A percentile compares a stretch with the other conserved stretches of the same genome.
These are phyloP conservation scores for Apiospora phragmitis DNA, from an alignment of 2,329 filamentous ascomycete species.

Conservation along the genomic window DNA sequence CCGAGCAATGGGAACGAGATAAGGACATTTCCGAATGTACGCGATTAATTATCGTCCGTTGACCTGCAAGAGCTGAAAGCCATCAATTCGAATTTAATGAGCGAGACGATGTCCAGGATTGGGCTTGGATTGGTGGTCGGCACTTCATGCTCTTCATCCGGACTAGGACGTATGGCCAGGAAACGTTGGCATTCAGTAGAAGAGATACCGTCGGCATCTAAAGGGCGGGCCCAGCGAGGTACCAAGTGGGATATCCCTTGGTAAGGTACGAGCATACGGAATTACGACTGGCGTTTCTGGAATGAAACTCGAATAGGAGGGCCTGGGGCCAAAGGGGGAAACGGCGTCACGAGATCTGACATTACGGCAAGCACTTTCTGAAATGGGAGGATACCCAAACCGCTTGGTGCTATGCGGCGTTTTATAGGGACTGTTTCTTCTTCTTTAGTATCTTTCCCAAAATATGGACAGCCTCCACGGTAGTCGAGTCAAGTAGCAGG, in stretches of 20 bases:
- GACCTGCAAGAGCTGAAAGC: neutral
- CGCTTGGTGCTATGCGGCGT: neutral
- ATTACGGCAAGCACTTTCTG: slow-evolving; percentile 9
- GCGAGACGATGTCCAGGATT: neutral
- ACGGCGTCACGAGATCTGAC: slow-evolving; percentile 6
- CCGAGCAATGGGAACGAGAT: neutral
- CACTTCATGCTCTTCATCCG: neutral
- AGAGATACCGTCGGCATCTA: neutral
- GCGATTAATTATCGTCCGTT: neutral
- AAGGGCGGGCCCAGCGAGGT: neutral
- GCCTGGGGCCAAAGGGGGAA: neutral
- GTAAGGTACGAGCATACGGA: neutral
- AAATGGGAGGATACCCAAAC: slow-evolving; percentile 5
- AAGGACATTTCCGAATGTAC: neutral
- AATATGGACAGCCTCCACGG: neutral
- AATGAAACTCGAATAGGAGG: neutral
- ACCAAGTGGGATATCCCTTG: neutral
- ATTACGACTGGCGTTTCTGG: slow-evolving; percentile 7
- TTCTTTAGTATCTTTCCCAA: neutral
- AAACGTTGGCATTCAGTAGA: neutral
- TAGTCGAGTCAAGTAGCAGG: neutral
- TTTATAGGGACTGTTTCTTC: slow-evolving; percentile 5
- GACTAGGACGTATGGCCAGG: neutral
- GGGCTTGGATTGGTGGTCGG: neutral
- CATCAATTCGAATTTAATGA: neutral